Evolutionary conservation across 352 stramenopile genomes (phyloP).

Genomic region (Phytophthora capsici): DNA sequence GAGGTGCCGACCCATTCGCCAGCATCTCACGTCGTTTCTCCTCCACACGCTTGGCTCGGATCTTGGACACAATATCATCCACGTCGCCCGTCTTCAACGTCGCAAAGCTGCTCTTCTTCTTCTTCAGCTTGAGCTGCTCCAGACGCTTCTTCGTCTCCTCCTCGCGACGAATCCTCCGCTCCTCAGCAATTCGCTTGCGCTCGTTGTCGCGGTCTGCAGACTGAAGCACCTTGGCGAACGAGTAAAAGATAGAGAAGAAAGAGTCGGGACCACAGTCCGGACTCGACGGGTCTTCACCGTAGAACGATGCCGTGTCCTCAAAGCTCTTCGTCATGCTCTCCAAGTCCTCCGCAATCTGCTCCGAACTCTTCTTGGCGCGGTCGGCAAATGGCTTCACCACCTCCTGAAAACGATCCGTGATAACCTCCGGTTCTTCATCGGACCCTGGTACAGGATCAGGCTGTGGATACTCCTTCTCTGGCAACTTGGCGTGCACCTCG

Average conservation of each 20-base stretch:
- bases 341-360: slow-evolving; percentile 60
- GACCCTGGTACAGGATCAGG: slow-evolving; percentile 24
- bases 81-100: slow-evolving; percentile 82
- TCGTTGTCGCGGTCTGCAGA: slow-evolving; percentile 85
- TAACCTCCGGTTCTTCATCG: slow-evolving; percentile 38
- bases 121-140: slow-evolving; percentile 82
- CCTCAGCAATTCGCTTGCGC: slow-evolving; percentile 82
- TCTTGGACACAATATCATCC: slow-evolving; percentile 86
- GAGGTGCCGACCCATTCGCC: slow-evolving; percentile 35
- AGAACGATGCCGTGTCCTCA: slow-evolving; percentile 71
- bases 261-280: slow-evolving; percentile 71
- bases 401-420: slow-evolving; percentile 79
- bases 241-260: slow-evolving; percentile 90
- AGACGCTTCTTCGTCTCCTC: slow-evolving; percentile 84
- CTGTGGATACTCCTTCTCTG: slow-evolving; percentile 42
- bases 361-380: slow-evolving; percentile 63
- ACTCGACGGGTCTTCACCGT: slow-evolving; percentile 78
- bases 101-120: slow-evolving; percentile 72
- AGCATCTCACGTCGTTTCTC: slow-evolving; percentile 76
- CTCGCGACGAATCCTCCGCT: slow-evolving; percentile 74
- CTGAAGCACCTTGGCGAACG: slow-evolving; percentile 84
- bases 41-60: slow-evolving; percentile 78
- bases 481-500: slow-evolving; percentile 69
- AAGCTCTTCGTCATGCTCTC: slow-evolving; percentile 73
- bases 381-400: slow-evolving; percentile 80